These are phyloP conservation scores for Picea engelmannii DNA, from an alignment of 83 land plant genomes.

Conservation along the genomic window DNA sequence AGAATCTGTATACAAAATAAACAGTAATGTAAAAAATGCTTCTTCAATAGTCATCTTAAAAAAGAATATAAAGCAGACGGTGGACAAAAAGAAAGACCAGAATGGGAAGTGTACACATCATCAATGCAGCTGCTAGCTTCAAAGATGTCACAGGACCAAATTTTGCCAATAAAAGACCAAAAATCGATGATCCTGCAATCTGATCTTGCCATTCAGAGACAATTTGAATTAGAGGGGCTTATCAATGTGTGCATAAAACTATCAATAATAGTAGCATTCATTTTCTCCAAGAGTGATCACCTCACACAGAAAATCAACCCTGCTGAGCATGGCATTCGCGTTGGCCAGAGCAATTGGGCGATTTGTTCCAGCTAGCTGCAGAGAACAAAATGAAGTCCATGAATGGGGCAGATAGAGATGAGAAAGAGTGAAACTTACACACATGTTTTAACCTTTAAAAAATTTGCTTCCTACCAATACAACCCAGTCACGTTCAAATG, in stretches of 20 bases:
- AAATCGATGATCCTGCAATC: conserved; percentile 91
- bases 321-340: conserved; percentile 87
- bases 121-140: conserved; percentile 74
- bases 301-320: conserved; percentile 97
- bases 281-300: conserved; percentile 31
- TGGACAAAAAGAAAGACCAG: conserved; percentile 42
- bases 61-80: background rate
- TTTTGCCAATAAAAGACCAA: conserved; percentile 88
- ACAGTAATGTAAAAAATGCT: conserved; percentile 3
- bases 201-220: conserved; percentile 29
- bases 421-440: background rate
- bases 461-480: conserved; percentile 58
- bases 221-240: conserved; percentile 6
- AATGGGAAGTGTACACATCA: conserved; percentile 78
- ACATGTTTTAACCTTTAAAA: background rate
- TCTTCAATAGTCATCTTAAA: background rate
- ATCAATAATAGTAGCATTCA: background rate
- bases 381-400: conserved; percentile 4
- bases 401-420: conserved; percentile 4
- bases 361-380: conserved; percentile 83
- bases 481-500: conserved; percentile 95
- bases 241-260: background rate
- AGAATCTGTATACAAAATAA: conserved; percentile 44
- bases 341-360: conserved; percentile 83
- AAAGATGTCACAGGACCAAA: conserved; percentile 79